These are phyloP conservation scores for Scedosporium apiospermum DNA, from an alignment of 2,329 filamentous ascomycete species.

Conservation along the genomic window DNA sequence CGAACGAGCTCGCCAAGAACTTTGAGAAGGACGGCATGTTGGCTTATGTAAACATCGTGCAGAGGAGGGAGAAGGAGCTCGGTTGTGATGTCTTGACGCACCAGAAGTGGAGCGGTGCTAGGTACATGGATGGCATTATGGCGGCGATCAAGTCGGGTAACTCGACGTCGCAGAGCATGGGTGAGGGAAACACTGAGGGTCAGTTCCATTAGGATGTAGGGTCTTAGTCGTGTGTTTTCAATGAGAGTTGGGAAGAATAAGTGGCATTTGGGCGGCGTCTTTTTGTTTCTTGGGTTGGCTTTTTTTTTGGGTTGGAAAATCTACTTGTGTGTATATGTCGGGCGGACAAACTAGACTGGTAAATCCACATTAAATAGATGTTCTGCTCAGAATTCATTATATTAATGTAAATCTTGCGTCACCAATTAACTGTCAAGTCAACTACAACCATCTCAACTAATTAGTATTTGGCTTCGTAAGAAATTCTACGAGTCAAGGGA, in stretches of 20 bases:
- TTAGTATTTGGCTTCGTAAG: too few relatives aligned
- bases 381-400: background rate
- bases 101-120: slow-evolving; percentile 69
- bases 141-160: slow-evolving; percentile 87
- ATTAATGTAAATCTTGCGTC: background rate
- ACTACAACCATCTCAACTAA: too few relatives aligned
- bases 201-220: slow-evolving; percentile 28
- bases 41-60: slow-evolving; percentile 91
- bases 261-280: background rate
- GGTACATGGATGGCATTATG: slow-evolving; percentile 78
- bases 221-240: too few relatives aligned
- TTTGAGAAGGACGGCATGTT: slow-evolving; percentile 94
- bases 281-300: background rate
- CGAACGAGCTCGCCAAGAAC: slow-evolving; percentile 64
- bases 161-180: slow-evolving; percentile 86
- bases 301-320: background rate
- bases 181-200: slow-evolving; percentile 82
- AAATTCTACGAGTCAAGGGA: slow-evolving; percentile 2
- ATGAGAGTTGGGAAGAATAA: background rate
- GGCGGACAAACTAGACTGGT: background rate
- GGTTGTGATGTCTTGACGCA: slow-evolving; percentile 90
- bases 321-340: background rate
- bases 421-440: too few relatives aligned
- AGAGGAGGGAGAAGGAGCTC: slow-evolving; percentile 80
- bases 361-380: background rate